Base-by-base conservation (phyloP, 331 rosid genomes). In the Quercus tomentella region DNA sequence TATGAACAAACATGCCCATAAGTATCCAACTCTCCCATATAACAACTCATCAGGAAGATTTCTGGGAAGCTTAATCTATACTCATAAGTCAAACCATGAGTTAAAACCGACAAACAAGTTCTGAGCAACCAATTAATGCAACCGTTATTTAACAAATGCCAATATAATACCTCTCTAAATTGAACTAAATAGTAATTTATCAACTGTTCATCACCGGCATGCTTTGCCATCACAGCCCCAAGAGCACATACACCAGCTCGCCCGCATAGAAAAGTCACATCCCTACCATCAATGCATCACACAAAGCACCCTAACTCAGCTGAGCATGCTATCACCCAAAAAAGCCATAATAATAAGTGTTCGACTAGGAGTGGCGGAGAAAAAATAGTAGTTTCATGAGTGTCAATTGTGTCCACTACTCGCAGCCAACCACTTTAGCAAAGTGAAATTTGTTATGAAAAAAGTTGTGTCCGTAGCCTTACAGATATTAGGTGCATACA, bases 171-270 rank as follows among this genome's bases (percentile, higher is more conserved):
- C 97, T 85, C 83, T 52, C 85, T 65, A 67, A 91, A 88, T 83
- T 89, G 89, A 78, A 82, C 82, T 61, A 91, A 25, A 84, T 89
- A 84, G 88, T 89, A 82, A 22, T 67, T 76, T 45, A 89, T 75
- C 58, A 81, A 87, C 69, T 76, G 84, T 60, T 71, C 74, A 78
- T 91, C 91, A 7, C 89, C 89, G 2, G 28, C 78, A 63, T 78
- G 83, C 75, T 89, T 93, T 12, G 94, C 94, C 65, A 73, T 82
- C 45, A 89, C 96, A 73, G 94, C 96, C 6, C 96, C 97, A 81
- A 92, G 90, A 45, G 91, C 91, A 65, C 90, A 91, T 58, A 92
- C 88, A 72, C 96, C 94, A 31, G 90, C 92, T 69, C 94, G 93
- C 63, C 97, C 97, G 75, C 94, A 91, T 52, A 92, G 76, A 57